phyloP scores from a whole-genome alignment of 1,139 yeast species.

The Kodamaea suecica region DNA sequence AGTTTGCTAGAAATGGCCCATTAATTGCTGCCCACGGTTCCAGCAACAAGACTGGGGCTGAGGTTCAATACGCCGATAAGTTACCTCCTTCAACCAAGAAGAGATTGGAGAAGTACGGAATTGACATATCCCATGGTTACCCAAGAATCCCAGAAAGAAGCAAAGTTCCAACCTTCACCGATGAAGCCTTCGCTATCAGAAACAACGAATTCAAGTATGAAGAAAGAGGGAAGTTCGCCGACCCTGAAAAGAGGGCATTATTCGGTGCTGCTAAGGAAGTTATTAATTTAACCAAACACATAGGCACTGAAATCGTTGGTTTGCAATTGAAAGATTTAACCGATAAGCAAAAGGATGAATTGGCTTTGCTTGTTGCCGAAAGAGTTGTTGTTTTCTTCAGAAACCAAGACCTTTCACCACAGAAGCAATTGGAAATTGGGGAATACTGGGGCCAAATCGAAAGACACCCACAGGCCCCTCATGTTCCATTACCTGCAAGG shows the following conservation, averaged over 20 bases:
- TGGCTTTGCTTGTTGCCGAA: conserved; percentile 49
- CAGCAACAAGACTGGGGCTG: conserved; percentile 8
- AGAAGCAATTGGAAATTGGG: conserved; percentile 43
- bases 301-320: conserved; percentile 58
- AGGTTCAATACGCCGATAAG: conserved; percentile 18
- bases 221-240: conserved; percentile 50
- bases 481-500: conserved; percentile 28
- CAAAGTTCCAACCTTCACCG: conserved; percentile 46
- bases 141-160: conserved; percentile 34
- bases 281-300: conserved; percentile 42
- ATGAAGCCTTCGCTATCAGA: conserved; percentile 49
- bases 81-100: conserved; percentile 35
- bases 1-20: conserved; percentile 16
- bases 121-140: conserved; percentile 43
- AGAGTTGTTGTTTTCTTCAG: conserved; percentile 48
- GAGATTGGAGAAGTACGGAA: conserved; percentile 34
- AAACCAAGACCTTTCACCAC: conserved; percentile 46
- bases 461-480: conserved; percentile 41
- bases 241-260: conserved; percentile 51
- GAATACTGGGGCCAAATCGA: conserved; percentile 37
- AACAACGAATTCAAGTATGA: conserved; percentile 41
- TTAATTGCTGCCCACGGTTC: conserved; percentile 16
- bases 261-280: conserved; percentile 53
- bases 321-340: conserved; percentile 47
- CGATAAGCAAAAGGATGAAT: conserved; percentile 47